A percentile compares a stretch with the other conserved stretches of the same genome.
Conservation (phyloP, 2,329 filamentous ascomycete genomes). For the Nothophaeocryptopus gaeumannii region DNA sequence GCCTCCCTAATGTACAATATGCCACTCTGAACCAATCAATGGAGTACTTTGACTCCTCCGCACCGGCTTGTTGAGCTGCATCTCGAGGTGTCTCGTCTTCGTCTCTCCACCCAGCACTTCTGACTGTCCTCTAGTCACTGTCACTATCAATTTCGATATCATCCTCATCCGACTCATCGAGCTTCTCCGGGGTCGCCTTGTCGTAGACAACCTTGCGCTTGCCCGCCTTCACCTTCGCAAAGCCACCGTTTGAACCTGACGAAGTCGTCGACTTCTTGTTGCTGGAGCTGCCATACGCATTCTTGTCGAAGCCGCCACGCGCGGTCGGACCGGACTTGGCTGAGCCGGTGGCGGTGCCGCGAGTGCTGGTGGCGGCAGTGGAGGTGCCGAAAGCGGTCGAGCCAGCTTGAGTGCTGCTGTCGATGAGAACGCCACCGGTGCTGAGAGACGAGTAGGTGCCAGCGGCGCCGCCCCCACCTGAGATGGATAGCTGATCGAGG, state of each 20-base stretch:
- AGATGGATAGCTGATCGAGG: too few relatives aligned
- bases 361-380: background rate
- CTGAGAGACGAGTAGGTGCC: slow-evolving; percentile 17
- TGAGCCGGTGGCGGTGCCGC: slow-evolving; percentile 3
- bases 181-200: background rate
- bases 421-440: slow-evolving; percentile 14
- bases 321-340: background rate
- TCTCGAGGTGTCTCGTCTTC: background rate
- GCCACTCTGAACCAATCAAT: too few relatives aligned
- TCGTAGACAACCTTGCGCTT: background rate
- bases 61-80: too few relatives aligned
- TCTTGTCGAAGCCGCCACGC: slow-evolving; percentile 2
- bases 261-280: background rate
- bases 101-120: background rate
- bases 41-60: too few relatives aligned
- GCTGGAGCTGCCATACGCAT: slow-evolving; percentile 4
- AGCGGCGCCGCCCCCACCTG: background rate
- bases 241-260: background rate
- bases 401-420: slow-evolving; percentile 1
- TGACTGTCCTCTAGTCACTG: slow-evolving; percentile 5
- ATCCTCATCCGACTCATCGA: background rate
- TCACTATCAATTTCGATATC: slow-evolving; percentile 7
- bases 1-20: too few relatives aligned
- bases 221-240: slow-evolving; percentile 13
- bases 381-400: background rate